Percentiles rank a stretch among this genome's conserved stretches.
phyloP scores from a whole-genome alignment of 768 basidiomycete species.

The Amanita phalloides region DNA sequence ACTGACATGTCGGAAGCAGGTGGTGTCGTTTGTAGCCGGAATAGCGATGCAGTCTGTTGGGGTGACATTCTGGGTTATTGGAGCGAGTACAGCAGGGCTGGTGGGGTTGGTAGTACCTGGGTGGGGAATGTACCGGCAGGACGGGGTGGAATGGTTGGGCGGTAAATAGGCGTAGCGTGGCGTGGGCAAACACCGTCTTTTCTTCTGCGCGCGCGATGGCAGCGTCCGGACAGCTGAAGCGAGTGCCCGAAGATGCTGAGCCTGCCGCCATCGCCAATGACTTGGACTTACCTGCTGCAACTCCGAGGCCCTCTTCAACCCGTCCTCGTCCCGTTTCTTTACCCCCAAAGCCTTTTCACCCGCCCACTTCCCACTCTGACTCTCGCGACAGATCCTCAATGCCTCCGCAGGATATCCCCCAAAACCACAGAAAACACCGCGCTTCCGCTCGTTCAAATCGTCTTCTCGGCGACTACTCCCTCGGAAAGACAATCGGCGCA shows the following conservation, averaged over 20 bases:
- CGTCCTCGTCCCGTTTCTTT: conserved; percentile 50
- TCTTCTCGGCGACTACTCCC: conserved; percentile 87
- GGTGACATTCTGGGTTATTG: conserved; percentile 42
- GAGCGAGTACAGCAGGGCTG: conserved; percentile 25
- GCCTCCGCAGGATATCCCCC: conserved; percentile 16
- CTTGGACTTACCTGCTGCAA: conserved; percentile 46
- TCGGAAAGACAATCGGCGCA: conserved; percentile 94
- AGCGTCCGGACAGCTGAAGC: conserved; percentile 22
- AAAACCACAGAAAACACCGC: conserved; percentile 18
- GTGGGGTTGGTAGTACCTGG: conserved; percentile 46
- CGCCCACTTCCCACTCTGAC: conserved; percentile 11
- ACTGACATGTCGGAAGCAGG: conserved; percentile 19
- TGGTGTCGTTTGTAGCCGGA: conserved; percentile 45
- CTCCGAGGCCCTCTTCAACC: conserved; percentile 30
- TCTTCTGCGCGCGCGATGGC: not conserved
- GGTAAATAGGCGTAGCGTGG: not conserved
- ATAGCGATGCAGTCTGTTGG: conserved; percentile 45
- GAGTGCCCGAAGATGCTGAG: conserved; percentile 37
- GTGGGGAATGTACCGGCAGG: conserved; percentile 56
- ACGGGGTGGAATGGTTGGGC: conserved; percentile 46
- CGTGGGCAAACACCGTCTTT: too few species aligned
- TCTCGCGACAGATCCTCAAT: conserved; percentile 23
- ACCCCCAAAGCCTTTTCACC: conserved; percentile 49
- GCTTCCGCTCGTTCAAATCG: conserved; percentile 33
- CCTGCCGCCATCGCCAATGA: conserved; percentile 24